Percentiles rank a stretch among this genome's conserved stretches.
These are phyloP conservation scores for Echeveria elegans DNA, from an alignment of 164 flowering plant genomes.

Conservation along the genomic window DNA sequence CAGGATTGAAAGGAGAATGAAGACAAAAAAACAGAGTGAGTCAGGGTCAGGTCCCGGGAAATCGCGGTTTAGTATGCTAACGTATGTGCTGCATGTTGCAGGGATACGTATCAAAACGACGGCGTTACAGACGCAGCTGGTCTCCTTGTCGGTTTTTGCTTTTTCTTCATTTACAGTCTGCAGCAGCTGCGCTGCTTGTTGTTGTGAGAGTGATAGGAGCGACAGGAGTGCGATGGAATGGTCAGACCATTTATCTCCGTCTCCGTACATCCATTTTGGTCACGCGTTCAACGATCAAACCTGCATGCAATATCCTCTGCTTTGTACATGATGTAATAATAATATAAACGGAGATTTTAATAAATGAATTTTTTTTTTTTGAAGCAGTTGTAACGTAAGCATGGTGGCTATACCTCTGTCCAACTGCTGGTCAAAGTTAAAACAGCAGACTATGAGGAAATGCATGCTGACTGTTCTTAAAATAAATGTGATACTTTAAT, in stretches of 20 bases:
- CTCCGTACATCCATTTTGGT: neutral
- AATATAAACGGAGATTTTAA: too few species aligned
- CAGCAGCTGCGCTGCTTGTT: too few species aligned
- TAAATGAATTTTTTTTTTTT: too few species aligned
- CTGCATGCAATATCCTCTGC: neutral
- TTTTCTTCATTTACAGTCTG: neutral
- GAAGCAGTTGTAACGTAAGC: neutral
- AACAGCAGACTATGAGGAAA: slow-evolving; percentile 1
- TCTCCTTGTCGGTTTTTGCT: neutral
- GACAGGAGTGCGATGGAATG: slow-evolving; percentile 4
- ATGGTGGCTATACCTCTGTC: neutral
- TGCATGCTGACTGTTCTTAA: slow-evolving; percentile 1
- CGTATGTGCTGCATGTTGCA: neutral
- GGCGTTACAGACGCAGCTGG: neutral
- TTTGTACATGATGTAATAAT: too few species aligned
- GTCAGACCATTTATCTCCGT: neutral
- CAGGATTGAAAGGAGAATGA: neutral
- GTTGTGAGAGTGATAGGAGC: neutral
- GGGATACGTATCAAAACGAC: neutral
- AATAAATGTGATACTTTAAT: too few species aligned
- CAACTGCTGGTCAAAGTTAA: neutral
- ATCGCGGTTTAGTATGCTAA: neutral
- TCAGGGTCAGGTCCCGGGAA: neutral
- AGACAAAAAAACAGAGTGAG: neutral
- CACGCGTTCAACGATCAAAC: slow-evolving; percentile 5